Conservation (phyloP, 345 rosid species). For the rapeseed (Brassica napus) region DNA sequence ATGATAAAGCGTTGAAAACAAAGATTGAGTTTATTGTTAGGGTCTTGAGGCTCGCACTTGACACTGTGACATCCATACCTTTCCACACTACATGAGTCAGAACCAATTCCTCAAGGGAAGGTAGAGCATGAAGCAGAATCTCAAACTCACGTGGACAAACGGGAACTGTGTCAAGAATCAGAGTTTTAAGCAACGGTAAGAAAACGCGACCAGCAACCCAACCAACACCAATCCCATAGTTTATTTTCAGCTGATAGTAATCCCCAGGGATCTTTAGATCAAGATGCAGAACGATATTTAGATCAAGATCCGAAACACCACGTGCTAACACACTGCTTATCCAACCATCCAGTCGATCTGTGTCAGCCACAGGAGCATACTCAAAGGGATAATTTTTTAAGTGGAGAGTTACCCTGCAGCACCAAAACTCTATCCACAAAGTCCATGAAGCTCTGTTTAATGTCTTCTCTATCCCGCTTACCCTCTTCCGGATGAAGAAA, state of each 20-base stretch:
- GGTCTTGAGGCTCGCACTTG: conserved; percentile 22
- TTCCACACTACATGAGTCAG: background rate
- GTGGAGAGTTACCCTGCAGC: background rate
- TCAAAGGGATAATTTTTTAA: background rate
- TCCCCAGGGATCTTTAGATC: background rate
- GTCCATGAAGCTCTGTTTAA: background rate
- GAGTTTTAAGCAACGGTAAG: background rate
- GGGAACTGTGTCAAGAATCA: background rate
- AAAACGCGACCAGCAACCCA: background rate
- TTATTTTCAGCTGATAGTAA: background rate
- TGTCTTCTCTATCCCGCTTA: background rate
- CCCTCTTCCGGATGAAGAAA: background rate
- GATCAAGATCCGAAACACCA: background rate
- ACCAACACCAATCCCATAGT: background rate
- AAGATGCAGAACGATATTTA: background rate
- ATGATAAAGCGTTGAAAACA: background rate
- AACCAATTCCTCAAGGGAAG: conserved; percentile 5
- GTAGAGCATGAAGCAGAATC: background rate
- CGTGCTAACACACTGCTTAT: background rate
- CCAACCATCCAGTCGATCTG: background rate
- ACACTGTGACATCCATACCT: background rate
- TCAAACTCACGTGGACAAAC: background rate
- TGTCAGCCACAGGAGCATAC: background rate
- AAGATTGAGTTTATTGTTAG: background rate
- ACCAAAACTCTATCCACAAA: background rate